phyloP scores from a whole-genome alignment of 2,329 filamentous ascomycete species.

The Ascochyta pisi region DNA sequence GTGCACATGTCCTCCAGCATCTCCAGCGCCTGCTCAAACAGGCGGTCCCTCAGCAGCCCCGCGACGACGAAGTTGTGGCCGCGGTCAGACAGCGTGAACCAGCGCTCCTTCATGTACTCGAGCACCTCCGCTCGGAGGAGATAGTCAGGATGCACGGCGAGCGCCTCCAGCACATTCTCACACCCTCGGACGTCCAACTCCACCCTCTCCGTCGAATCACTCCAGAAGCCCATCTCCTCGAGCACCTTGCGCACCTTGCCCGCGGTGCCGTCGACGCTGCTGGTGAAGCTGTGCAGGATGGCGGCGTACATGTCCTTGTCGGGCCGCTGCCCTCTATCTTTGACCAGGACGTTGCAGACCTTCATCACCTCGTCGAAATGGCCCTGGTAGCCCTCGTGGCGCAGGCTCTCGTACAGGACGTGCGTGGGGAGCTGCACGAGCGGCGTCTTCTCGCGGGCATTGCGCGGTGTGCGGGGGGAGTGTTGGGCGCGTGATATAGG shows the following conservation, averaged over 20 bases:
- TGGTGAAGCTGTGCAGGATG: slow-evolving; percentile 74
- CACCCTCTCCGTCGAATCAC: slow-evolving; percentile 56
- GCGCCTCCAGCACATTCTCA: slow-evolving; percentile 72
- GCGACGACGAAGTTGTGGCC: slow-evolving; percentile 73
- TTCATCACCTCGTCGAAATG: slow-evolving; percentile 36
- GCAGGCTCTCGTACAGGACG: slow-evolving; percentile 42
- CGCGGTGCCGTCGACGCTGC: slow-evolving; percentile 69
- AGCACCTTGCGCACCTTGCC: slow-evolving; percentile 69
- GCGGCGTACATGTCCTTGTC: slow-evolving; percentile 73
- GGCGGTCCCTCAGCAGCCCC: slow-evolving; percentile 79
- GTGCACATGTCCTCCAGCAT: slow-evolving; percentile 71
- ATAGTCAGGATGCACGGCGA: slow-evolving; percentile 88
- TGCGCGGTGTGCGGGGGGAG: neutral
- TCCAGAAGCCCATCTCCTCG: slow-evolving; percentile 68
- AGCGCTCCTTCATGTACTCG: slow-evolving; percentile 74
- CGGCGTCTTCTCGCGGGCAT: slow-evolving; percentile 12
- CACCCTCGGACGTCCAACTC: slow-evolving; percentile 71
- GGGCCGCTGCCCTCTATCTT: slow-evolving; percentile 61
- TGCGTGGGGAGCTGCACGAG: slow-evolving; percentile 36
- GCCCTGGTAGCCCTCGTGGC: slow-evolving; percentile 35
- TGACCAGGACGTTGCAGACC: slow-evolving; percentile 66
- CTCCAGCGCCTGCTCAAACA: slow-evolving; percentile 80
- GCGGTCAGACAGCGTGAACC: slow-evolving; percentile 68
- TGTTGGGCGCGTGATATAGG: neutral
- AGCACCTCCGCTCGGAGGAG: slow-evolving; percentile 74